phyloP scores from a whole-genome alignment of 2,329 filamentous ascomycete species.

The Fusarium sterilihyphosum region DNA sequence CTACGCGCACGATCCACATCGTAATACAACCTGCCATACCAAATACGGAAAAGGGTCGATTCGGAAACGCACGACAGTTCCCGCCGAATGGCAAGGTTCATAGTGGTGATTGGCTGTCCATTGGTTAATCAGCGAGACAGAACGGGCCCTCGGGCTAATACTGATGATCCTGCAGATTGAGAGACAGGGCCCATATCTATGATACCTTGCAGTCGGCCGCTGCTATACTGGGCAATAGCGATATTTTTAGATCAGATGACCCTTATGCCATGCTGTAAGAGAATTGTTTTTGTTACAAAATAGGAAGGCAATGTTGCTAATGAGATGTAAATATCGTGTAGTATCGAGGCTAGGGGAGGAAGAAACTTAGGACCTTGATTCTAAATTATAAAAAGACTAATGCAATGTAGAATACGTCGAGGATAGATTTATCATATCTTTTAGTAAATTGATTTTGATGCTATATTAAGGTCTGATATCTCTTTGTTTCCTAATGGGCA shows the following conservation, averaged over 20 bases:
- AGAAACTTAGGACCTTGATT: not conserved
- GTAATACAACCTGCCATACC: not conserved
- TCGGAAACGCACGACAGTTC: not conserved
- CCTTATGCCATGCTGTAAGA: not conserved
- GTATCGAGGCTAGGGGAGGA: not conserved
- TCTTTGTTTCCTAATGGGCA: too few relatives aligned
- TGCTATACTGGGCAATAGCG: not conserved
- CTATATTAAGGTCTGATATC: too few relatives aligned
- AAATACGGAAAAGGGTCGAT: not conserved
- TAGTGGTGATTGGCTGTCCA: not conserved
- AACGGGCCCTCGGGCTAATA: not conserved
- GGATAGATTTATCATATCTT: too few relatives aligned
- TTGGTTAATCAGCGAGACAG: not conserved
- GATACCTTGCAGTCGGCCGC: not conserved
- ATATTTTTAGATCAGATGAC: not conserved
- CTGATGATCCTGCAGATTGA: not conserved
- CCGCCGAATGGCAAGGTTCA: not conserved
- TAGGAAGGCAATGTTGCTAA: accelerated
- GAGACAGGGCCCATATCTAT: not conserved
- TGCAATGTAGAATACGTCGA: not conserved
- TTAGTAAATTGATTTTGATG: too few relatives aligned
- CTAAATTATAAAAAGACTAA: accelerated
- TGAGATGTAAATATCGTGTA: not conserved
- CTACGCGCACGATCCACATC: not conserved
- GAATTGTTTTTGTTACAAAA: not conserved